Evolutionary conservation across 2,329 filamentous ascomycete species (phyloP), one percentile per base, ranked within the genome.

Genomic region (Neonectria neomacrospora): DNA sequence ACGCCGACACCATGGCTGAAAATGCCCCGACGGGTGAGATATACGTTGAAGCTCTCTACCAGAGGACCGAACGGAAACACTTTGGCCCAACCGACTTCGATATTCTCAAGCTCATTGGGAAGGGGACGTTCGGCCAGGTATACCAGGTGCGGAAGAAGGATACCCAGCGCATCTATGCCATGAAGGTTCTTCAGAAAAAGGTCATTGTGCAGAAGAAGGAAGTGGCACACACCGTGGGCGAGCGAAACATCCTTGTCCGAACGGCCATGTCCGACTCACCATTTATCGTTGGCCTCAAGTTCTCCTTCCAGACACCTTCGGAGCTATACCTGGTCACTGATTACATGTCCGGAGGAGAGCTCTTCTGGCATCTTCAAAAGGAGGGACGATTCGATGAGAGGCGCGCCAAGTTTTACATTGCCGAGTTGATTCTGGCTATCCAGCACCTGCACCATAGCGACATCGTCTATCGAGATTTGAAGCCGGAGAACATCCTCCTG

Each of bases 141-240:
- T 99, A 98, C 77, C 96, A 99, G 78, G 96, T 99, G 7, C 91
- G 93, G 72, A 99, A 99, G 86, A 96, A 93, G 83, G 96, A 99
- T 77, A 97, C 95, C 0, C 89, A 90, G 73, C 90, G 96, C 47
- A 97, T 99, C 65, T 99, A 99, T 75, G 96, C 96, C 66, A 99
- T 99, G 96, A 99, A 99, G 80, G 95, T 99, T 2, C 83, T 99
- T 32, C 97, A 96, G 54, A 99, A 99, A 85, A 99, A 99, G 84
- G 96, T 99, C 56, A 99, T 99, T 74, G 96, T 99, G 26, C 96
- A 99, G 81, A 99, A 99, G 87, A 99, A 99, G 80, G 96, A 99
- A 79, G 94, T 99, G 53, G 94, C 95, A 16, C 96, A 99, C 77
- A 99, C 96, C 0, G 90, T 99, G 39, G 96, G 96, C 69, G 96